Evolutionary conservation across 1,139 yeast genomes (phyloP), one percentile per base, ranked within the genome.

Genomic region (Blastobotrys elegans): DNA sequence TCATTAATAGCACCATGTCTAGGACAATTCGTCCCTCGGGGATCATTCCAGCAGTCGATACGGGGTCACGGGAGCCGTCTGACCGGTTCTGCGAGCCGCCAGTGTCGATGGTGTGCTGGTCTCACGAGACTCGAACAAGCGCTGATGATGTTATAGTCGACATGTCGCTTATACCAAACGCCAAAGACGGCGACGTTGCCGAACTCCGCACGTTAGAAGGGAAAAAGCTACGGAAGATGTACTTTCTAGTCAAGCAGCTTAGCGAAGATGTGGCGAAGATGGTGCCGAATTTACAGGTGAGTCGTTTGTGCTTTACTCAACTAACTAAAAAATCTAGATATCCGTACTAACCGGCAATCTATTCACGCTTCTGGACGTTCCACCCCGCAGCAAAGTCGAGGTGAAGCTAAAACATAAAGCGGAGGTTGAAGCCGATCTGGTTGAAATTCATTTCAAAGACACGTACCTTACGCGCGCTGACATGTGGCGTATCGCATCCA

Each of bases 391-490:
- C 37, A 75, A 70, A 32, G 82, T 80, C 1, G 62, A 73, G 51
- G 82, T 88, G 1, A 76, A 76, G 51, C 64, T 82, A 34, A 30
- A 47, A 37, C 49, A 69, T 18, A 71, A 77, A 32, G 65, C 69
- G 6, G 66, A 70, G 0, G 84, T 79, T 8, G 84, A 79, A 51
- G 86, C 92, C 0, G 97, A 92, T 57, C 74, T 87, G 2, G 77
- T 90, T 4, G 98, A 92, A 60, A 70, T 94, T 4, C 82, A 80
- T 60, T 78, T 89, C 48, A 86, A 84, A 58, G 97, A 92, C 61
- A 73, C 87, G 20, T 80, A 85, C 56, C 68, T 94, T 17, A 80
- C 96, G 1, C 71, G 99, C 55, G 96, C 95, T 50, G 95, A 89
- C 57, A 90, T 90, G 94, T 94, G 97, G 96, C 73, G 79, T 32